Percentiles rank a stretch among this genome's conserved stretches.
These are phyloP conservation scores for Starmerella powellii DNA, from an alignment of 805 yeast genomes.

Conservation along the genomic window DNA sequence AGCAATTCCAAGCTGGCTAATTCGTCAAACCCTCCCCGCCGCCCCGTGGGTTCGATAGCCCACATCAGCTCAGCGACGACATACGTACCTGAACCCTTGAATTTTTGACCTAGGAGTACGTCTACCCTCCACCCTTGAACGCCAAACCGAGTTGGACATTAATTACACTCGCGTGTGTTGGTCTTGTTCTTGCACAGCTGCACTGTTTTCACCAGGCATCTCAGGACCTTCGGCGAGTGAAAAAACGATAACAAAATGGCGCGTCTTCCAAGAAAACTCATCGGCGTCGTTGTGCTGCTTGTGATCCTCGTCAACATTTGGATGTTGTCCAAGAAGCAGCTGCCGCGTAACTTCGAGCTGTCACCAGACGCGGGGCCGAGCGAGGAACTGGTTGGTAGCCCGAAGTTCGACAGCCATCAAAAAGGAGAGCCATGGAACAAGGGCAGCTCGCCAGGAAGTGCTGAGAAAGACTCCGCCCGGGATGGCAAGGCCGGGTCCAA, in stretches of 20 bases:
- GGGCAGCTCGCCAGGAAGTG: not conserved
- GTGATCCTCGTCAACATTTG: constrained; percentile 12
- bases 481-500: not conserved
- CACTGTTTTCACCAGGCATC: too few species aligned
- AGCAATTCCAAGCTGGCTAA: too few species aligned
- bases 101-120: too few species aligned
- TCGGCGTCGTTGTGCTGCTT: constrained; percentile 14
- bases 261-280: constrained; percentile 7
- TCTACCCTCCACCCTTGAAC: too few species aligned
- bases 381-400: not conserved
- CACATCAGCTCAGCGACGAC: not conserved
- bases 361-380: not conserved
- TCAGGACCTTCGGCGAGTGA: too few species aligned
- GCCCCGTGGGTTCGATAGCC: not conserved
- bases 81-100: too few species aligned
- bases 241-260: constrained; percentile 1
- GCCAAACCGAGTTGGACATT: too few species aligned
- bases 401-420: not conserved
- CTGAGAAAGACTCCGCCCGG: not conserved
- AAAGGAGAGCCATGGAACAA: not conserved
- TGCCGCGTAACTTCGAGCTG: not conserved
- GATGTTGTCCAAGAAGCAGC: constrained; percentile 5
- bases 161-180: too few species aligned
- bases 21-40: too few species aligned
- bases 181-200: too few species aligned